phyloP scores from a whole-genome alignment of 345 rosid species.

The Lepidium aucheri region DNA sequence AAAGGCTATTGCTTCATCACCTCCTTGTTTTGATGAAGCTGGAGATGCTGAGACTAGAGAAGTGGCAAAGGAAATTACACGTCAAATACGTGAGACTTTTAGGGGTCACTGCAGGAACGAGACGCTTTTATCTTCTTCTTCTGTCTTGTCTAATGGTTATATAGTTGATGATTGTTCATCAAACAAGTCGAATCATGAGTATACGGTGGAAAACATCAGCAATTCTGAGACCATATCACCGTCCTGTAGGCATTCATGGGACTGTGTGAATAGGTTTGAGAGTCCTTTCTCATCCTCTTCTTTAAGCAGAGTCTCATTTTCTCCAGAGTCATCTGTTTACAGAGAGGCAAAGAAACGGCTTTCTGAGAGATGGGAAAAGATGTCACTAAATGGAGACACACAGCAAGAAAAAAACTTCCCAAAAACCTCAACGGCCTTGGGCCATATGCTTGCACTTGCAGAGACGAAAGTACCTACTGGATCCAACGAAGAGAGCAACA shows the following conservation, averaged over 20 bases:
- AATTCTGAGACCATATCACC: slow-evolving; percentile 76
- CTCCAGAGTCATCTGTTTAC: slow-evolving; percentile 83
- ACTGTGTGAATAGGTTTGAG: slow-evolving; percentile 56
- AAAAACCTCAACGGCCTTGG: slow-evolving; percentile 71
- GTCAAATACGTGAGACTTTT: slow-evolving; percentile 40
- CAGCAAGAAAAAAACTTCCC: slow-evolving; percentile 39
- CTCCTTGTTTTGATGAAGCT: slow-evolving; percentile 34
- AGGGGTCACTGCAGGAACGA: slow-evolving; percentile 56
- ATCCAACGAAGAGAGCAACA: slow-evolving; percentile 33
- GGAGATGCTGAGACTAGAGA: slow-evolving; percentile 61
- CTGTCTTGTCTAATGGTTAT: slow-evolving; percentile 73
- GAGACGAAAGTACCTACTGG: slow-evolving; percentile 37
- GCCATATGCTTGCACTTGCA: slow-evolving; percentile 93
- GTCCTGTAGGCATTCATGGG: slow-evolving; percentile 82
- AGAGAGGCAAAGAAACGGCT: slow-evolving; percentile 52
- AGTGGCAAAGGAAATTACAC: slow-evolving; percentile 50
- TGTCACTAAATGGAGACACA: slow-evolving; percentile 57
- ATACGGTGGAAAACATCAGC: slow-evolving; percentile 52
- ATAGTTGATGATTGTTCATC: slow-evolving; percentile 73
- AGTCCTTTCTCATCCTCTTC: slow-evolving; percentile 65
- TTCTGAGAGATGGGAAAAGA: slow-evolving; percentile 96
- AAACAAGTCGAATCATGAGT: slow-evolving; percentile 51
- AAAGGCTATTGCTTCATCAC: slow-evolving; percentile 41
- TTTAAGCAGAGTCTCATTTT: slow-evolving; percentile 59
- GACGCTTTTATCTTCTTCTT: slow-evolving; percentile 50